A percentile compares a stretch with the other conserved stretches of the same genome.
phyloP scores from a whole-genome alignment of 2,329 filamentous ascomycete species.

The Colletotrichum sidae region DNA sequence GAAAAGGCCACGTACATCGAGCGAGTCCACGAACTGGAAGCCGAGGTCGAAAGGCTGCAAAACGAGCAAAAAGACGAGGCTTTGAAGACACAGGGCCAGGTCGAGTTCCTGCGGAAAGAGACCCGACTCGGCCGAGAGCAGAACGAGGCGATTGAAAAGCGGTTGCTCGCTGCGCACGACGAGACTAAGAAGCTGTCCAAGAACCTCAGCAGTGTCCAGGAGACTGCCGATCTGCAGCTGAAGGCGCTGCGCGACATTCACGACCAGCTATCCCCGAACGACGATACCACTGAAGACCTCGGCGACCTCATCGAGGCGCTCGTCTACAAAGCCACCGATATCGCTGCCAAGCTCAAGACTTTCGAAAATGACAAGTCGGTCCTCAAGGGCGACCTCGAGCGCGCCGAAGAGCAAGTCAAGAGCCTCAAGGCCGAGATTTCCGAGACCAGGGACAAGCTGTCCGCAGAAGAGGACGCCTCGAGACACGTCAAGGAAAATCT shows the following conservation, averaged over 20 bases:
- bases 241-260: constrained; percentile 70
- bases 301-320: constrained; percentile 70
- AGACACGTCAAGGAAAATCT: constrained; percentile 66
- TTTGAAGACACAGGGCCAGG: constrained; percentile 70
- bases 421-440: constrained; percentile 70
- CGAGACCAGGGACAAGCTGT: constrained; percentile 62
- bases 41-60: constrained; percentile 74
- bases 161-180: constrained; percentile 67
- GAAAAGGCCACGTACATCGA: constrained; percentile 79
- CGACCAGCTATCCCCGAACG: constrained; percentile 65
- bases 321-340: constrained; percentile 66
- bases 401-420: constrained; percentile 64
- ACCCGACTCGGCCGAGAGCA: constrained; percentile 69
- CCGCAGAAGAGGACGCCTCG: constrained; percentile 62
- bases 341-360: constrained; percentile 69
- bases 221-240: constrained; percentile 63
- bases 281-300: constrained; percentile 65
- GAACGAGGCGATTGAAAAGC: constrained; percentile 67
- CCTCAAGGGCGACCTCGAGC: constrained; percentile 72
- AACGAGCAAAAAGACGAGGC: constrained; percentile 68
- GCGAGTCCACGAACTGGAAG: constrained; percentile 74
- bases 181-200: constrained; percentile 63
- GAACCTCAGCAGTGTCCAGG: constrained; percentile 62
- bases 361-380: constrained; percentile 70
- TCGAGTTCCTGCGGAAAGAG: constrained; percentile 73